Percentiles rank a stretch among this genome's conserved stretches.
Evolutionary conservation across 192 early-diverging fungal species (phyloP).

Genomic region (Backusella mclennaniae): DNA sequence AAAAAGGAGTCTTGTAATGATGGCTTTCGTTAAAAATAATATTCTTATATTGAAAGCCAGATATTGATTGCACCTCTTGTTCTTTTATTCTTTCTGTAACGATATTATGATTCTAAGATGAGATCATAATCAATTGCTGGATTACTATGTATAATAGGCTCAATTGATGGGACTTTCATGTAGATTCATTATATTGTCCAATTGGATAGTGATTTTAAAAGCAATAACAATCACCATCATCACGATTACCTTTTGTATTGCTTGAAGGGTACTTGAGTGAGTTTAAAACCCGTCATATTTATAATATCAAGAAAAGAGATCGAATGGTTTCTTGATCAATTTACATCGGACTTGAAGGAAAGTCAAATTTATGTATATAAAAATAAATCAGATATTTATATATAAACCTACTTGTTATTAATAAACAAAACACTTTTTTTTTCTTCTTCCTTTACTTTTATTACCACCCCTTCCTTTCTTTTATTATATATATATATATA

Average conservation of each 20-base stretch:
- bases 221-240: neutral
- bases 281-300: neutral
- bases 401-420: neutral
- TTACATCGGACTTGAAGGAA: constrained; percentile 4
- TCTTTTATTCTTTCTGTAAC: neutral
- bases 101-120: neutral
- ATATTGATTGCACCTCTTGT: neutral
- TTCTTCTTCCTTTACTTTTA: neutral
- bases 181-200: too few species aligned
- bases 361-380: neutral
- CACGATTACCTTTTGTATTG: neutral
- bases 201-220: too few species aligned
- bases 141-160: neutral
- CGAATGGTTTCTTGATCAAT: constrained; percentile 4
- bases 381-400: neutral
- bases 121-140: neutral
- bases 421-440: neutral
- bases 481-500: neutral
- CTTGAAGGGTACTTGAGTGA: neutral
- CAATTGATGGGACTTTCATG: too few species aligned
- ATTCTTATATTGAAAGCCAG: neutral
- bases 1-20: too few species aligned
- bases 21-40: neutral
- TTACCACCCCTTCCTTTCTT: neutral
- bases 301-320: neutral